Conservation (phyloP, 2,329 filamentous ascomycete species). For the Penicillium sp. region DNA sequence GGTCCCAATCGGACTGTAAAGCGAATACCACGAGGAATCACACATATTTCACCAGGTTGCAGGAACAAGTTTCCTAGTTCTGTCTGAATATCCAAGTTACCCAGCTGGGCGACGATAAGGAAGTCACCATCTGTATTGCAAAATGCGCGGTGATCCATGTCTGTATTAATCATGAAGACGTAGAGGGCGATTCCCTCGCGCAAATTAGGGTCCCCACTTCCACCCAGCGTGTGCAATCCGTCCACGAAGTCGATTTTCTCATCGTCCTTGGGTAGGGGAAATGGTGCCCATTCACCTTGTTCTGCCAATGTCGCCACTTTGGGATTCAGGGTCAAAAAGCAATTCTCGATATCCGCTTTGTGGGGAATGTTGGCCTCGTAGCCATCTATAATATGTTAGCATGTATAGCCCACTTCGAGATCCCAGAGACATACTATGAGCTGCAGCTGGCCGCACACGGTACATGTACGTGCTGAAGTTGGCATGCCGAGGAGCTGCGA, state of each 20-base stretch:
- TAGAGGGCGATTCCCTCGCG: constrained; percentile 54
- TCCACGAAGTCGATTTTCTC: constrained; percentile 59
- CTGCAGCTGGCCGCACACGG: not conserved
- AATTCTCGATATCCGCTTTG: not conserved
- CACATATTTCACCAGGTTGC: not conserved
- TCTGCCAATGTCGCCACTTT: constrained; percentile 44
- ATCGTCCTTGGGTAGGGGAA: constrained; percentile 47
- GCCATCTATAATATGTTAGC: not conserved
- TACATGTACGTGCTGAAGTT: not conserved
- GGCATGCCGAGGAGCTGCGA: not conserved
- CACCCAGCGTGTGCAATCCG: constrained; percentile 54
- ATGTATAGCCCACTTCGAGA: not conserved
- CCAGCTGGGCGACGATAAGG: constrained; percentile 62
- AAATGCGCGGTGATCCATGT: constrained; percentile 56
- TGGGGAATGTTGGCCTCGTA: not conserved
- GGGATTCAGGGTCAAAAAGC: not conserved
- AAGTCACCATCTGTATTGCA: constrained; percentile 65
- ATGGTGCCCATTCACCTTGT: constrained; percentile 57
- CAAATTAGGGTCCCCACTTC: constrained; percentile 55
- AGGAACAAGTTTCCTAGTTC: constrained; percentile 53
- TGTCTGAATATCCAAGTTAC: constrained; percentile 63
- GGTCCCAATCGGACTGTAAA: not conserved
- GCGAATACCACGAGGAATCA: not conserved
- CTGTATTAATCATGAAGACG: constrained; percentile 56
- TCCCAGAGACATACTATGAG: not conserved